Conservation (phyloP, 139 green algal genomes). For the Coelastrella sp. region DNA sequence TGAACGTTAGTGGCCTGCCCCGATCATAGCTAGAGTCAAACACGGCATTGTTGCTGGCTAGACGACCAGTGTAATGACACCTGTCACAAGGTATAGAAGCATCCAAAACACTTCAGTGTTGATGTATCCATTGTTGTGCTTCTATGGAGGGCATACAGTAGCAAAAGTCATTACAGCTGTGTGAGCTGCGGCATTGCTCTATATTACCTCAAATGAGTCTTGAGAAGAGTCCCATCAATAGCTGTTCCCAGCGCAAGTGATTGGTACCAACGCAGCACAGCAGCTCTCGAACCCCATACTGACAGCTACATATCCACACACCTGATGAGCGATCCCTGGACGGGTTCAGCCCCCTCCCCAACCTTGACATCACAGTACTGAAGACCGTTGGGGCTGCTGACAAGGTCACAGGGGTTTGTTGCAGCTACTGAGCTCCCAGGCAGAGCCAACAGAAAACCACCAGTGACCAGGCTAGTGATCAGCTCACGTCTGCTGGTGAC, state of each 20-base stretch:
- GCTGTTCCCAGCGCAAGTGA: too few relatives aligned
- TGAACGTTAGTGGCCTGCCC: conserved; percentile 82
- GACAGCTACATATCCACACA: background rate
- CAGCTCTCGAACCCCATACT: too few relatives aligned
- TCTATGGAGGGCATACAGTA: too few relatives aligned
- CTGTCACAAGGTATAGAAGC: background rate
- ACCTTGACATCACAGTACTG: conserved; percentile 54
- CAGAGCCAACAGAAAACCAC: background rate
- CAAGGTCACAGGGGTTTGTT: conserved; percentile 45
- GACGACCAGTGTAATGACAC: conserved; percentile 85
- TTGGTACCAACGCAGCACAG: too few relatives aligned
- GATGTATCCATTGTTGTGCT: background rate
- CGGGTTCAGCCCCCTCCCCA: conserved; percentile 30
- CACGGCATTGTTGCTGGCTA: conserved; percentile 74
- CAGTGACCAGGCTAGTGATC: background rate
- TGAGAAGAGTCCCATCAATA: too few relatives aligned
- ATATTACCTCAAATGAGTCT: too few relatives aligned
- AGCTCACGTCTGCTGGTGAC: background rate
- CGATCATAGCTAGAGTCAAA: conserved; percentile 90
- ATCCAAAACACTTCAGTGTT: background rate
- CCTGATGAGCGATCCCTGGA: conserved; percentile 39
- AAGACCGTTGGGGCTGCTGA: conserved; percentile 56
- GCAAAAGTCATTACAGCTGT: too few relatives aligned
- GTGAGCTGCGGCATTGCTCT: too few relatives aligned
- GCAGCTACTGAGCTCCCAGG: conserved; percentile 24